Conservation (phyloP, 192 early-diverging fungal genomes). For the Backusella sp. region DNA sequence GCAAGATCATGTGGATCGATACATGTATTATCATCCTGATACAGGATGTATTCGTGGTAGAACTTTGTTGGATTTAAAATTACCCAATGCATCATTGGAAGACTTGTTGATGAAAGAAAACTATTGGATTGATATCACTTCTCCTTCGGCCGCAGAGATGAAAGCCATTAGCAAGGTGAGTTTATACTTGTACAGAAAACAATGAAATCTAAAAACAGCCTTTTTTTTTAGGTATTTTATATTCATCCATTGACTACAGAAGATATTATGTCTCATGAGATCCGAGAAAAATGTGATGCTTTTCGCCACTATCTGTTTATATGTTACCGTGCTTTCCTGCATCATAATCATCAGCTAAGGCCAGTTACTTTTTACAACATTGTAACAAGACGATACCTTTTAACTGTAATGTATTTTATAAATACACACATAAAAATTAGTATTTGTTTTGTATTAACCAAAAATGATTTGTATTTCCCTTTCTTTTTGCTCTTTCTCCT, state of each 20-base stretch:
- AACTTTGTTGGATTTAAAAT: constrained; percentile 53
- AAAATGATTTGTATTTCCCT: constrained; percentile 38
- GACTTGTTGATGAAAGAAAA: constrained; percentile 40
- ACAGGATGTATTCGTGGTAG: constrained; percentile 59
- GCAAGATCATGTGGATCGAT: constrained; percentile 37
- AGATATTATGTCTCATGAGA: constrained; percentile 85
- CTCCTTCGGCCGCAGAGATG: constrained; percentile 55
- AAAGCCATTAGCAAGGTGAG: constrained; percentile 44
- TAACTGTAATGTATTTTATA: constrained; percentile 45
- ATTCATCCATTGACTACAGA: constrained; percentile 82
- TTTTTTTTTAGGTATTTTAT: constrained; percentile 47
- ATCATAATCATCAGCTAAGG: constrained; percentile 60
- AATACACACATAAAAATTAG: not conserved
- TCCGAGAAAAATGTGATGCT: constrained; percentile 92
- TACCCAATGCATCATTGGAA: constrained; percentile 37
- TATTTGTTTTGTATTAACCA: constrained; percentile 27
- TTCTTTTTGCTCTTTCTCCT: not conserved
- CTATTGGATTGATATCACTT: constrained; percentile 71
- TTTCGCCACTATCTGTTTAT: constrained; percentile 92
- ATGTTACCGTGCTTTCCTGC: constrained; percentile 78
- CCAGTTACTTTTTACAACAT: constrained; percentile 69
- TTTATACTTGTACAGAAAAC: not conserved
- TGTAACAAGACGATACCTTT: constrained; percentile 63
- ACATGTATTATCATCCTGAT: constrained; percentile 64
- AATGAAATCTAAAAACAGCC: not conserved